Base-by-base conservation (phyloP, 2,329 filamentous ascomycete genomes). In the Aphanocladium album region DNA sequence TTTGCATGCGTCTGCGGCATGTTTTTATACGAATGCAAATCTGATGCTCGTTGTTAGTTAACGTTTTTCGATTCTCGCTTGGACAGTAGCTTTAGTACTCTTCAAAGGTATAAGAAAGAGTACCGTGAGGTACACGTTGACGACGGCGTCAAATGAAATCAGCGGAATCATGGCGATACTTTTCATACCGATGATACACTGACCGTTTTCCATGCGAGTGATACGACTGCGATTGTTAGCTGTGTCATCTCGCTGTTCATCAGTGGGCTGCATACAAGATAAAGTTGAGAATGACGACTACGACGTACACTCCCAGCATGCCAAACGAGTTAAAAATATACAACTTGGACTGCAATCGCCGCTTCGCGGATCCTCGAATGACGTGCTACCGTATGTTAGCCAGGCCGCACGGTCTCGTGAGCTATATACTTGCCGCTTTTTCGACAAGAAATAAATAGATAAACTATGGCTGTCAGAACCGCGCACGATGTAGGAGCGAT, bases 361-460 rank as follows among this genome's bases (percentile, higher is more conserved):
- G 71, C 56, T 79, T 81, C n/a, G 74, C 71, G 14, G 76, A 77
- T 30, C 80, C 79, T 54, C 83, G 79, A 57, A 88, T 82, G 52
- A 87, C 84, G 64, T 84, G 81, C 80, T 84, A 47, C 4, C 12
- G 14, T 1, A 5, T 14, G 25, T 35, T 33, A 57, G 62, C 66
- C 16, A 67, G 63, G 55, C 56, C 30, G 62, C 50, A 35, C 21
- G 19, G 47, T 11, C 30, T 25, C n/a, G 19, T 2, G 5, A 1
- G 14, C 25, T 2, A 5, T 16, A 2, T 43, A 72, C 79, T 68
- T 71, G 84, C 83, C 47, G 82, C 84, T 71, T 85, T 85, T 68
- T 88, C 86, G 1, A 86, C 84, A 2, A 88, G 74, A 67, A 88
- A 88, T 27, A 84, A 76, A 66, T 88, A 88, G n/a, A 87, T 83